Base-by-base conservation (phyloP, 176 grass and related monocot species). In the Bromus sterilis region DNA sequence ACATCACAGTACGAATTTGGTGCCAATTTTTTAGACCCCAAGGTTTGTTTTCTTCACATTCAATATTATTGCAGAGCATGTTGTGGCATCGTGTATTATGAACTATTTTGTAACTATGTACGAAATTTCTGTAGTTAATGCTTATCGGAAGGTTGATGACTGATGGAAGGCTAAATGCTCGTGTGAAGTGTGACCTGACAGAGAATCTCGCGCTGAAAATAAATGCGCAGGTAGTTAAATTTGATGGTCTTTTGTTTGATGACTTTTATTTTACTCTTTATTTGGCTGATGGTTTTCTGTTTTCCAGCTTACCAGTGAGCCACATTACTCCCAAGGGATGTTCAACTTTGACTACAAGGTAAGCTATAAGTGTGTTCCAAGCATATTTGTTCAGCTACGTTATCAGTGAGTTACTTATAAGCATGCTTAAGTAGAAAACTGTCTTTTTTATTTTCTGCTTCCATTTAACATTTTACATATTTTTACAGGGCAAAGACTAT, bases 301-400 rank as follows among this genome's bases (percentile, higher is more conserved):
- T 85, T 71, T 34, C 6, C 89, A 99, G 96, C 96, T 99, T 82
- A 99, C 96, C 34, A 83, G 95, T 78, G 96, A 99, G 85, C 88
- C 92, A 9, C 96, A 98, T 91, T 95, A 84, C 60, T 98, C 96
- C 56, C 96, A 98, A 90, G 96, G 92, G 71, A 98, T 98, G 96
- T 98, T 98, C 85, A 95, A 98, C 88, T 95, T 98, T 33, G 96
- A 98, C 86, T 98, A 98, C 91, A 98, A 98, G 91, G 96, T 93
- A 60, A 33, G n/a, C 23, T 44, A 68, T 61, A 61, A 31, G 11
- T 41, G 5, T 16, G 35, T 63, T 68, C 14, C 28, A 42, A 39
- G 9, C 35, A 66, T 83, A 66, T 65, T 11, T 28, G 32, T 26
- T 18, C 16, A 48, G 44, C 44, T 48, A 48, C 15, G 15, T 48